phyloP scores from a whole-genome alignment of 2,329 filamentous ascomycete genomes.

The Talaromyces sp. region DNA sequence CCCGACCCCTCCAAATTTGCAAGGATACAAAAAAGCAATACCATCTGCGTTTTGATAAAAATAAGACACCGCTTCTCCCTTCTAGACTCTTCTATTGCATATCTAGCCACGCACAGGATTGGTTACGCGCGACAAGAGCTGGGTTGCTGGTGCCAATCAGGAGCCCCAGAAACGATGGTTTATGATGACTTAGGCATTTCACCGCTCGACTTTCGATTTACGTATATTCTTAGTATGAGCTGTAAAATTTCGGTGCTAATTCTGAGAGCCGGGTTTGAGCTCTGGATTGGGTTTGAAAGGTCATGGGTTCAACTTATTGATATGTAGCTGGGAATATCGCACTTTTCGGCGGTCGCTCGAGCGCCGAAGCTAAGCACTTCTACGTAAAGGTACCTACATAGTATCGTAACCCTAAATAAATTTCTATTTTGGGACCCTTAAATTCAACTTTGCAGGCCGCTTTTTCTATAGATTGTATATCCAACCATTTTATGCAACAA shows the following conservation, averaged over 20 bases:
- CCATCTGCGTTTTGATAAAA: no score
- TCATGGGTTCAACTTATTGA: not conserved
- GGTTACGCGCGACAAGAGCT: slow-evolving; percentile 4
- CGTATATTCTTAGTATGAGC: not conserved
- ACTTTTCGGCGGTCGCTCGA: not conserved
- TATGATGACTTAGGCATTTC: not conserved
- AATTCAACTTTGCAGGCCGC: not conserved
- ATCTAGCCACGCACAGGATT: slow-evolving; percentile 2
- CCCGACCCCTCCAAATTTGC: not conserved
- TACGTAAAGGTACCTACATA: not conserved
- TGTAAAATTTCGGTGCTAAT: not conserved
- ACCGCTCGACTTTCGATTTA: slow-evolving; percentile 9
- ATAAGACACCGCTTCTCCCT: slow-evolving; percentile 14
- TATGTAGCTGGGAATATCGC: not conserved
- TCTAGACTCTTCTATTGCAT: slow-evolving; percentile 16
- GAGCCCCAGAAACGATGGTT: not conserved
- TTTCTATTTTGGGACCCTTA: not conserved
- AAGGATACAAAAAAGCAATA: not conserved
- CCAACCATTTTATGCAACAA: slow-evolving; percentile 19
- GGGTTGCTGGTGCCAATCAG: slow-evolving; percentile 8
- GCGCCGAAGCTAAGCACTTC: no score
- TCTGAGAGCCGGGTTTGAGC: not conserved
- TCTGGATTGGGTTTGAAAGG: not conserved
- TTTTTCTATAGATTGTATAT: not conserved
- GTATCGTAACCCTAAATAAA: not conserved